A percentile compares a stretch with the other conserved stretches of the same genome.
These are phyloP conservation scores for Phytophthora capsici DNA, from an alignment of 352 stramenopile genomes.

Conservation along the genomic window DNA sequence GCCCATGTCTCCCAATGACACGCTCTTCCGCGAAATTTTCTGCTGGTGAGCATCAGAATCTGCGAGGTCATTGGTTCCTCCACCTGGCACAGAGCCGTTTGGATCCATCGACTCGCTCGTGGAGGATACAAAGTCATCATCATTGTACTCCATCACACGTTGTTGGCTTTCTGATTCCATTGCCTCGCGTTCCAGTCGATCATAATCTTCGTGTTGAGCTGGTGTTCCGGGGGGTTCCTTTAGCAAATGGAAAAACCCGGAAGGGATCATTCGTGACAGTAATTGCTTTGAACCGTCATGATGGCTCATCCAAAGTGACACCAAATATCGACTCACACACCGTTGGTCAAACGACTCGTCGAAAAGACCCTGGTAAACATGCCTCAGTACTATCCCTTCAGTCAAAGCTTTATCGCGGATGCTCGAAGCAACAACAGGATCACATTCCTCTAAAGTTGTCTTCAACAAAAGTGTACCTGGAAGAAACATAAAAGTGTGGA, in stretches of 20 bases:
- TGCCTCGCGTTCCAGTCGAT: slow-evolving; percentile 81
- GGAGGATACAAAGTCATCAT: slow-evolving; percentile 44
- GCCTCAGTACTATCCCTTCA: slow-evolving; percentile 92
- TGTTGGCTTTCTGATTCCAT: slow-evolving; percentile 55
- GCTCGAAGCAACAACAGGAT: slow-evolving; percentile 70
- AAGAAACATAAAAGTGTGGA: slow-evolving; percentile 5
- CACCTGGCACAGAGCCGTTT: slow-evolving; percentile 7
- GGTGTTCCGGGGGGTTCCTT: slow-evolving; percentile 84
- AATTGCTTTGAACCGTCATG: slow-evolving; percentile 89
- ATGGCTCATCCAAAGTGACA: slow-evolving; percentile 95
- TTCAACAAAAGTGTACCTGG: slow-evolving; percentile 92
- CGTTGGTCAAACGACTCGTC: slow-evolving; percentile 92
- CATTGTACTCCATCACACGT: slow-evolving; percentile 32
- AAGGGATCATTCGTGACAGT: slow-evolving; percentile 89
- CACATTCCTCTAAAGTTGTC: slow-evolving; percentile 89
- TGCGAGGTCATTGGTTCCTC: slow-evolving; percentile 9
- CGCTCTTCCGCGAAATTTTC: slow-evolving; percentile 23
- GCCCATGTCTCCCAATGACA: slow-evolving; percentile 24
- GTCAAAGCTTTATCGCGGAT: slow-evolving; percentile 94
- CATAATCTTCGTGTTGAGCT: slow-evolving; percentile 85
- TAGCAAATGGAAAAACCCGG: slow-evolving; percentile 89
- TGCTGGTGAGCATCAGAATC: slow-evolving; percentile 22
- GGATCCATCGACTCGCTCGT: slow-evolving; percentile 43
- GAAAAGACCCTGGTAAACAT: slow-evolving; percentile 95
- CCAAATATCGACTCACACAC: slow-evolving; percentile 94